Conservation (phyloP, 805 yeast genomes). For the Metschnikowia gruessii region DNA sequence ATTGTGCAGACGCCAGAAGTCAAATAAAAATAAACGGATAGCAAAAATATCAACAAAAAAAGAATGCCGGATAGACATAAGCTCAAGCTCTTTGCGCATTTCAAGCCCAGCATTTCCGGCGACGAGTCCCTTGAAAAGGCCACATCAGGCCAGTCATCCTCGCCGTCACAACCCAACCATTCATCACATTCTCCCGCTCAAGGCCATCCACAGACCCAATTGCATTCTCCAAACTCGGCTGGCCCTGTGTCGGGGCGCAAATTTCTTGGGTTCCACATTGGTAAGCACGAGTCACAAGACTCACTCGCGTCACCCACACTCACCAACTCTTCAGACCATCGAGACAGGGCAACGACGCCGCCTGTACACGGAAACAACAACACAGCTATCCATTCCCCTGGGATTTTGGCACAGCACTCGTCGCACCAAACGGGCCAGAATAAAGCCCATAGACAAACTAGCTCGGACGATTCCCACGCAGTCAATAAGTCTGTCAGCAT, state of each 20-base stretch:
- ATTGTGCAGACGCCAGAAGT: no score
- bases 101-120: constrained; percentile 29
- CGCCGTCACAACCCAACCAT: constrained; percentile 9
- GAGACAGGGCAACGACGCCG: not conserved
- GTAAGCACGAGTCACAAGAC: constrained; percentile 41
- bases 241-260: constrained; percentile 5
- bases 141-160: constrained; percentile 27
- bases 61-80: constrained; percentile 46
- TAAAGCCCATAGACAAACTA: constrained; percentile 10
- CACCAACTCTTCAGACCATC: constrained; percentile 32
- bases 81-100: constrained; percentile 39
- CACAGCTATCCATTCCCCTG: constrained; percentile 11
- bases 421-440: constrained; percentile 6
- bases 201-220: not conserved
- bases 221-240: not conserved
- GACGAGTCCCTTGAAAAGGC: constrained; percentile 17
- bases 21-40: no score
- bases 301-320: constrained; percentile 35
- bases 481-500: constrained; percentile 48
- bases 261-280: constrained; percentile 42
- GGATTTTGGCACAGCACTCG: constrained; percentile 9
- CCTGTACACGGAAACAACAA: not conserved
- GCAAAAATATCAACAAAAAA: not conserved
- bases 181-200: constrained; percentile 3
- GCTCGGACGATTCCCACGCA: constrained; percentile 23